Evolutionary conservation across 139 green algal species (phyloP).

Genomic region (Volvox africanus): DNA sequence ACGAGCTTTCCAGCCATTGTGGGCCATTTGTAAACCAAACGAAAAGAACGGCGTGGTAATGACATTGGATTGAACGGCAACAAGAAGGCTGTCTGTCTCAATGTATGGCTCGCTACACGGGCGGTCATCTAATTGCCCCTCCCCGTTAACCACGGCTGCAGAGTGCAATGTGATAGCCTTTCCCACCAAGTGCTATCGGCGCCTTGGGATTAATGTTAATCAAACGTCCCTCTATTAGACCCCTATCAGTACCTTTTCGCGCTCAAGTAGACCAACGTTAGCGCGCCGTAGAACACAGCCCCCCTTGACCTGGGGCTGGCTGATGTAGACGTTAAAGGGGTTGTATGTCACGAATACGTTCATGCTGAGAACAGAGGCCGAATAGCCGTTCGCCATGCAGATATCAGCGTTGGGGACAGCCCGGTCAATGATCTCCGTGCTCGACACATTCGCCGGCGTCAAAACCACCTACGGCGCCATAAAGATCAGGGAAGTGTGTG

Average conservation of each 20-base stretch:
- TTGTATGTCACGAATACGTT: slow-evolving; percentile 99
- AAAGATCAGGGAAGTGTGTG: too few relatives aligned
- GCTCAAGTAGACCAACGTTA: slow-evolving; percentile 96
- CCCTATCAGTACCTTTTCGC: slow-evolving; percentile 61
- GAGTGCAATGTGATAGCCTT: too few relatives aligned
- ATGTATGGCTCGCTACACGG: too few relatives aligned
- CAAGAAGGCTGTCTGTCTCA: too few relatives aligned
- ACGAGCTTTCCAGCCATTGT: slow-evolving; percentile 73
- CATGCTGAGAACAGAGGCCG: slow-evolving; percentile 98
- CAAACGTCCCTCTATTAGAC: neutral
- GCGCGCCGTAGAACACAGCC: slow-evolving; percentile 94
- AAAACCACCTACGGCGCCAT: slow-evolving; percentile 74
- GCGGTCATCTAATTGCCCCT: too few relatives aligned
- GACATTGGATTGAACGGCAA: too few relatives aligned
- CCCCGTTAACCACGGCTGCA: too few relatives aligned
- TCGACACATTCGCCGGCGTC: slow-evolving; percentile 89
- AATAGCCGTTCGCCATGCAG: slow-evolving; percentile 75
- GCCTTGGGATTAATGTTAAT: too few relatives aligned
- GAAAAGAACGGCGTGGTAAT: too few relatives aligned
- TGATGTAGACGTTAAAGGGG: slow-evolving; percentile 98
- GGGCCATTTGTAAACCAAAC: too few relatives aligned
- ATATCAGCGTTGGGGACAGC: slow-evolving; percentile 86
- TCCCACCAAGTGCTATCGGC: too few relatives aligned
- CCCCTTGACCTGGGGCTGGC: slow-evolving; percentile 96
- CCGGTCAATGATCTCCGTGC: slow-evolving; percentile 95